phyloP scores from a whole-genome alignment of 2,329 filamentous ascomycete species.

The Incumbomyces lentus region DNA sequence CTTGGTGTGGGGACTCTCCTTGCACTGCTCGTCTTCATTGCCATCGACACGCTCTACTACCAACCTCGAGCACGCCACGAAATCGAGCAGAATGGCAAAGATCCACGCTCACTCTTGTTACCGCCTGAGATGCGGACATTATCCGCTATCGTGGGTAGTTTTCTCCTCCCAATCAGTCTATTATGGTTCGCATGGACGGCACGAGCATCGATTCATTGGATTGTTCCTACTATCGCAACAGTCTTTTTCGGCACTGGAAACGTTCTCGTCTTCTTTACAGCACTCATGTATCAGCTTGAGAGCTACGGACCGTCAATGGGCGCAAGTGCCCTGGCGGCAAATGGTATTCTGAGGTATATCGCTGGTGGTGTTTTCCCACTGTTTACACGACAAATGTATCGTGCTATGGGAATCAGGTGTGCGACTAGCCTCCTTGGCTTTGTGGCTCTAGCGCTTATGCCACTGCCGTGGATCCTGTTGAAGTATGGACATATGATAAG shows the following conservation, averaged over 20 bases:
- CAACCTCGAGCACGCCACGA: slow-evolving; percentile 11
- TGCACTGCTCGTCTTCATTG: slow-evolving; percentile 25
- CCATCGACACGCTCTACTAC: slow-evolving; percentile 18
- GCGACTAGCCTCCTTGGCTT: slow-evolving; percentile 27
- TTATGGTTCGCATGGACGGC: slow-evolving; percentile 43
- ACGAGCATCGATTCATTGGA: slow-evolving; percentile 31
- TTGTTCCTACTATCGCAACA: slow-evolving; percentile 21
- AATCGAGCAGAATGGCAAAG: slow-evolving; percentile 10
- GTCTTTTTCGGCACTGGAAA: slow-evolving; percentile 23
- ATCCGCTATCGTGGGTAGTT: slow-evolving; percentile 39
- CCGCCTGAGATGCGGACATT: slow-evolving; percentile 42
- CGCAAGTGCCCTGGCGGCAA: slow-evolving; percentile 26
- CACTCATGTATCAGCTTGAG: slow-evolving; percentile 24
- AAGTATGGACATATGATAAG: slow-evolving; percentile 30
- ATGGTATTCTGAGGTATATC: slow-evolving; percentile 25
- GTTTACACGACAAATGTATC: slow-evolving; percentile 27
- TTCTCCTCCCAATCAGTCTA: slow-evolving; percentile 36
- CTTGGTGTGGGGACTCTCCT: slow-evolving; percentile 63
- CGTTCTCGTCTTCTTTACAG: slow-evolving; percentile 36
- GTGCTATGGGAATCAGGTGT: slow-evolving; percentile 26
- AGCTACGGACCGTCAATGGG: slow-evolving; percentile 22
- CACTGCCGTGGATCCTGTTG: slow-evolving; percentile 36
- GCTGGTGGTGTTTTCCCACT: slow-evolving; percentile 29
- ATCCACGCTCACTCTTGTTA: slow-evolving; percentile 13
- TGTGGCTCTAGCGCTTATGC: slow-evolving; percentile 25